These are phyloP conservation scores for Mycosphaerella sp. DNA, from an alignment of 2,329 filamentous ascomycete species.

Conservation along the genomic window DNA sequence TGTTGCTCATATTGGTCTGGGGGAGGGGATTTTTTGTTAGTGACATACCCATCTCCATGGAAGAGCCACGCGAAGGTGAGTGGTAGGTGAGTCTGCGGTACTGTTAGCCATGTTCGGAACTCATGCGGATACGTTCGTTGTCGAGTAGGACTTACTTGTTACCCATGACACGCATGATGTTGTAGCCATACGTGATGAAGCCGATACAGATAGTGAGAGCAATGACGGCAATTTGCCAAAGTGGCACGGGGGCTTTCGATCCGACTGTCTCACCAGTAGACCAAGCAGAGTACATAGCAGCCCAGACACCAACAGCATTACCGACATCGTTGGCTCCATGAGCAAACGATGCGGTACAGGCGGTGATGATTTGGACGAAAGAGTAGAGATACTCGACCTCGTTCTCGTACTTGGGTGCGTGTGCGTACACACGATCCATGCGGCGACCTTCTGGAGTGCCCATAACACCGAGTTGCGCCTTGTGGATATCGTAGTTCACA, in stretches of 20 bases:
- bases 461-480: constrained; percentile 26
- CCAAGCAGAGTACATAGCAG: constrained; percentile 57
- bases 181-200: constrained; percentile 56
- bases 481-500: constrained; percentile 36
- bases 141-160: constrained; percentile 6
- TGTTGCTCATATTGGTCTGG: too few species aligned
- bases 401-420: constrained; percentile 56
- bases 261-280: constrained; percentile 37
- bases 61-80: constrained; percentile 53
- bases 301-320: constrained; percentile 56
- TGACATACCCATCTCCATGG: constrained; percentile 45
- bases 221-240: constrained; percentile 55
- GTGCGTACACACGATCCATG: constrained; percentile 50
- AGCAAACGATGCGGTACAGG: constrained; percentile 63
- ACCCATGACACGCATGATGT: constrained; percentile 47
- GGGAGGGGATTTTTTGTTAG: too few species aligned
- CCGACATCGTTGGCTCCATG: constrained; percentile 59
- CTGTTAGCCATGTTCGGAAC: constrained; percentile 41
- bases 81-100: constrained; percentile 52
- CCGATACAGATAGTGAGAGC: constrained; percentile 49
- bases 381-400: constrained; percentile 57
- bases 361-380: constrained; percentile 58
- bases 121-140: background rate
- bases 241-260: constrained; percentile 47
- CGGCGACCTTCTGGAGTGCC: constrained; percentile 14